Base-by-base conservation (phyloP, 345 rosid species). In the Noccaea caerulescens region DNA sequence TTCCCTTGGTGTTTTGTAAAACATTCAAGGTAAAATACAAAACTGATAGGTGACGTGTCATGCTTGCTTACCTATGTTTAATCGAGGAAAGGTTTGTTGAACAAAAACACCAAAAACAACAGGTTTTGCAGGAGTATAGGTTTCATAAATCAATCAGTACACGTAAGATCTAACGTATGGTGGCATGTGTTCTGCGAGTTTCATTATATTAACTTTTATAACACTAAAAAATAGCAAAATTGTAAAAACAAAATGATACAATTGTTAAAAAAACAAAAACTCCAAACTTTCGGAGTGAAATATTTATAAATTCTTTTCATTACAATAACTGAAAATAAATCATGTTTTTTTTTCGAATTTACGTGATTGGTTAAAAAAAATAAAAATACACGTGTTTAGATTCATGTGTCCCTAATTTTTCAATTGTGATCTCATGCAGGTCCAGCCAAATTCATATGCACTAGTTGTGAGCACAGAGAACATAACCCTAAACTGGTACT, bases 401-500 rank as follows among this genome's bases (percentile, higher is more conserved):
- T 58, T 37, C 34, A 33, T 44, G 6, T 5, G 50, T 50, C 27
- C 47, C 38, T 59, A 39, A 54, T 3, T 16, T n/a, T 4, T 13
- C 14, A 37, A 4, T 1, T 67, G 3, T 18, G 4, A 59, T 38
- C 2, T 61, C 39, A 58, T 14, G 39, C 65, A 86, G 88, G 84
- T 84, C 10, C 73, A 85, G 6, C 76, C 77, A n/a, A 83, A 80
- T 45, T 76, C 84, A 10, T 87, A 83, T 69, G 92, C 88, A n/a
- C 60, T 85, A 44, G 85, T 87, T 14, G 82, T 83, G n/a, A 87
- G 86, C 81, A 82, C 72, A 27, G 89, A 87, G 72, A 82, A 79
- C 70, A 72, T 85, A 27, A 80, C 86, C 6, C 57, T 51, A 23
- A 82, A 82, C 54, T 79, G 83, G 85, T 83, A 84, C 75, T 66